Evolutionary conservation across 1,139 yeast genomes (phyloP).

Genomic region (Pichia sp.): DNA sequence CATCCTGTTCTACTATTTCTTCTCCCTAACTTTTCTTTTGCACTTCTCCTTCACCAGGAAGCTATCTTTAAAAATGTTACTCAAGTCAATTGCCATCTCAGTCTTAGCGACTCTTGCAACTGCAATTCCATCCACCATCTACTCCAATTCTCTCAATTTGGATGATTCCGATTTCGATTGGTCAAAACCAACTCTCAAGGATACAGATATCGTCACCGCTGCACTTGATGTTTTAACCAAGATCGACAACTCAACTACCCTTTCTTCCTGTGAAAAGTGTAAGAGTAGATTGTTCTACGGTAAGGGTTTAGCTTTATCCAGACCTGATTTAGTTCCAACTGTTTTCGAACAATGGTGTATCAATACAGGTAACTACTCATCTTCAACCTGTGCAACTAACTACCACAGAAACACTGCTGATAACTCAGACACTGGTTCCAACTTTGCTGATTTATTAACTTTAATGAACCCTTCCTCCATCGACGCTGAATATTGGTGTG

Average conservation of each 20-base stretch:
- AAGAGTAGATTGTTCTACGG: slow-evolving; percentile 41
- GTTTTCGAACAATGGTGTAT: slow-evolving; percentile 45
- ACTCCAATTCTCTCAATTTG: slow-evolving; percentile 5
- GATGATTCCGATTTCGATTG: slow-evolving; percentile 9
- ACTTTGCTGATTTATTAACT: slow-evolving; percentile 46
- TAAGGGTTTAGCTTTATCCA: slow-evolving; percentile 38
- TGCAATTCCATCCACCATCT: slow-evolving; percentile 7
- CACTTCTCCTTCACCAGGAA: slow-evolving; percentile 5
- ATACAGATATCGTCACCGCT: slow-evolving; percentile 2
- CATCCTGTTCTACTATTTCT: too few relatives aligned
- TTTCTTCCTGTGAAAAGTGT: slow-evolving; percentile 39
- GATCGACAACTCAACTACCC: slow-evolving; percentile 20
- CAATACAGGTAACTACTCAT: slow-evolving; percentile 30
- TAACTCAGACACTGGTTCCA: slow-evolving; percentile 38
- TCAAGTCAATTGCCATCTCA: slow-evolving; percentile 8
- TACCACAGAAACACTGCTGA: slow-evolving; percentile 37
- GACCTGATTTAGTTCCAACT: slow-evolving; percentile 43
- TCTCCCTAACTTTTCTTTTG: background rate
- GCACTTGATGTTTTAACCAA: slow-evolving; percentile 11
- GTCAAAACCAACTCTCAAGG: slow-evolving; percentile 8
- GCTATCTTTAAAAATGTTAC: slow-evolving; percentile 4
- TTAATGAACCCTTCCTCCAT: slow-evolving; percentile 46
- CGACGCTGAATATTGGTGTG: slow-evolving; percentile 56
- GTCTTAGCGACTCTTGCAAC: slow-evolving; percentile 6
- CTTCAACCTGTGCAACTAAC: slow-evolving; percentile 32